Conservation (phyloP, 345 rosid genomes). For the Isatis tinctoria region DNA sequence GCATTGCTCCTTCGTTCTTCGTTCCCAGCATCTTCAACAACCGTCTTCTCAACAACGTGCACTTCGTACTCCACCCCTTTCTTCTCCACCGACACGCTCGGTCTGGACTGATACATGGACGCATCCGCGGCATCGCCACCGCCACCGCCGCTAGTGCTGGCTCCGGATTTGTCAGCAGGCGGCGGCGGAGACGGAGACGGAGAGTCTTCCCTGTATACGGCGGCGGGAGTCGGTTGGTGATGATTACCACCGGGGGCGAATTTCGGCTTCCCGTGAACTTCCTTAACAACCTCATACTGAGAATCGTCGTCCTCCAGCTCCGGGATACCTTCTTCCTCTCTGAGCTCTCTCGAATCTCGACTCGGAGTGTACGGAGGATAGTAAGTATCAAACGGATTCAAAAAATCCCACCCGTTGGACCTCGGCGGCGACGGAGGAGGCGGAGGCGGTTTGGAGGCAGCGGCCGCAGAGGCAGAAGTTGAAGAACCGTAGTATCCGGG, state of each 20-base stretch:
- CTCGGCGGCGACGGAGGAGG: slow-evolving; percentile 81
- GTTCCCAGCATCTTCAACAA: slow-evolving; percentile 47
- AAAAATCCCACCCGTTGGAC: slow-evolving; percentile 72
- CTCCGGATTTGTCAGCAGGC: slow-evolving; percentile 21
- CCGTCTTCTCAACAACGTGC: slow-evolving; percentile 83
- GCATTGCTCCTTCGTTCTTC: slow-evolving; percentile 33
- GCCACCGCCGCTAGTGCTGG: slow-evolving; percentile 18
- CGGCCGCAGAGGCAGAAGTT: slow-evolving; percentile 27
- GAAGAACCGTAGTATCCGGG: slow-evolving; percentile 38
- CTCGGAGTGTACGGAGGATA: slow-evolving; percentile 51
- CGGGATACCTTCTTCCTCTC: slow-evolving; percentile 95
- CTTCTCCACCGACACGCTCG: slow-evolving; percentile 41
- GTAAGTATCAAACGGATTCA: slow-evolving; percentile 62
- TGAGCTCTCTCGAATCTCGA: slow-evolving; percentile 65
- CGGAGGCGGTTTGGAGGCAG: slow-evolving; percentile 61
- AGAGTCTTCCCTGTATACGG: slow-evolving; percentile 24
- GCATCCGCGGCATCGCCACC: slow-evolving; percentile 26
- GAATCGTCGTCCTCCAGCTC: slow-evolving; percentile 84
- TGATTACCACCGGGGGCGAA: slow-evolving; percentile 24
- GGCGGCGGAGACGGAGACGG: slow-evolving; percentile 12
- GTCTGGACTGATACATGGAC: slow-evolving; percentile 28
- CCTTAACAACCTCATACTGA: slow-evolving; percentile 63
- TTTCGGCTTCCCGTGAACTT: slow-evolving; percentile 52
- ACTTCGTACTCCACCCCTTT: slow-evolving; percentile 60
- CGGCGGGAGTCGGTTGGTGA: slow-evolving; percentile 32